phyloP scores from a whole-genome alignment of 2,329 filamentous ascomycete genomes.

The Dendryphion nanum region DNA sequence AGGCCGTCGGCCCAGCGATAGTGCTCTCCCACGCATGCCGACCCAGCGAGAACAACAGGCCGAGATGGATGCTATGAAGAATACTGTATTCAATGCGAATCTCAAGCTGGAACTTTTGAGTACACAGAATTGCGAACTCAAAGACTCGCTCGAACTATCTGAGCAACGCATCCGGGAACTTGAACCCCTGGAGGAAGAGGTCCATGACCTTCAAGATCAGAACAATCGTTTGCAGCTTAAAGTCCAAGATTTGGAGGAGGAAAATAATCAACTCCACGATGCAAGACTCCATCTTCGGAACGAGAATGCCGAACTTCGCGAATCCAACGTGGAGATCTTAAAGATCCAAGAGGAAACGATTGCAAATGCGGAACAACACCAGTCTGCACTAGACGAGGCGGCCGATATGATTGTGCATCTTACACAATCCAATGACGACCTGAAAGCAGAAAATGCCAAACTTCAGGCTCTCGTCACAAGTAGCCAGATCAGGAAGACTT shows the following conservation, averaged over 20 bases:
- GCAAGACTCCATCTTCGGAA: slow-evolving; percentile 19
- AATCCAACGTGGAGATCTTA: slow-evolving; percentile 19
- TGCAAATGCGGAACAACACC: slow-evolving; percentile 20
- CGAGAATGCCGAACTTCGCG: slow-evolving; percentile 9
- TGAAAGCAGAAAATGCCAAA: slow-evolving; percentile 22
- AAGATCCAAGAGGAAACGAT: slow-evolving; percentile 28
- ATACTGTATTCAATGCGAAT: slow-evolving; percentile 27
- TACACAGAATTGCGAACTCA: slow-evolving; percentile 29
- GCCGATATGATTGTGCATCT: slow-evolving; percentile 30
- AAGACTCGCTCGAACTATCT: slow-evolving; percentile 22
- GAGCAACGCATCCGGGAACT: slow-evolving; percentile 25
- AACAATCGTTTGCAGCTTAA: slow-evolving; percentile 20
- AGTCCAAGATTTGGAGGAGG: slow-evolving; percentile 19
- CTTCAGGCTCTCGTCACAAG: slow-evolving; percentile 15
- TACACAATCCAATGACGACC: slow-evolving; percentile 23
- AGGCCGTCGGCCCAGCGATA: slow-evolving; percentile 22
- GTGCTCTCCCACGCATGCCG: slow-evolving; percentile 19
- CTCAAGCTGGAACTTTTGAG: slow-evolving; percentile 31
- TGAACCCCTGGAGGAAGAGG: slow-evolving; percentile 25
- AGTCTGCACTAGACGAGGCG: slow-evolving; percentile 32
- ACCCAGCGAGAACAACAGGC: slow-evolving; percentile 28
- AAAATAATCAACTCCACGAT: slow-evolving; percentile 11
- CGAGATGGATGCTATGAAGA: slow-evolving; percentile 25
- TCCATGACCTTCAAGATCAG: slow-evolving; percentile 22
- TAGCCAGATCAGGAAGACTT: neutral